Conservation (phyloP, 1,139 yeast species). For the Yamadazyma epiphylla region DNA sequence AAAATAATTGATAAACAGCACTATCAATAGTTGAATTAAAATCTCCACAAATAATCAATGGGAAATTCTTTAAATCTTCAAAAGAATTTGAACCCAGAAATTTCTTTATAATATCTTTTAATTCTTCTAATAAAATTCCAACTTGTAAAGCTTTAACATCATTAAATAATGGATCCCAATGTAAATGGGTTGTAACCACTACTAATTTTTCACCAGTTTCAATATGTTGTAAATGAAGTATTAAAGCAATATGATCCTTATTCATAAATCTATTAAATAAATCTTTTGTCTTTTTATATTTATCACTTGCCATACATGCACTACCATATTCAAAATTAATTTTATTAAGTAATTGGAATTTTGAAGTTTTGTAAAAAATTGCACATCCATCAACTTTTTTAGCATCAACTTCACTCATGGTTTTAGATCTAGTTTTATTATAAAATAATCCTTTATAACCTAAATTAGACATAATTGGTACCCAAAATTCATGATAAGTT, state of each 20-base stretch:
- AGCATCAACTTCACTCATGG: constrained; percentile 80
- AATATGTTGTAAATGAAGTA: constrained; percentile 72
- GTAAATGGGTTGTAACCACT: constrained; percentile 89
- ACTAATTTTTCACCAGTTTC: constrained; percentile 70
- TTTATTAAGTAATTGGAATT: constrained; percentile 69
- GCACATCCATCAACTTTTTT: constrained; percentile 98
- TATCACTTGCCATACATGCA: constrained; percentile 83
- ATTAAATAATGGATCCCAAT: constrained; percentile 96
- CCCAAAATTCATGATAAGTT: constrained; percentile 84
- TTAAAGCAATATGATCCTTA: constrained; percentile 87
- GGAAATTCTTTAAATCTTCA: constrained; percentile 61
- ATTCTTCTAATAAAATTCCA: constrained; percentile 84
- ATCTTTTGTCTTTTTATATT: constrained; percentile 90
- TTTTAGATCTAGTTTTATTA: constrained; percentile 88
- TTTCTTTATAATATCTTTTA: constrained; percentile 60
- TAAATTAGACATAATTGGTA: constrained; percentile 61
- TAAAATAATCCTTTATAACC: constrained; percentile 84
- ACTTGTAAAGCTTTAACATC: constrained; percentile 97
- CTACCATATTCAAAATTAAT: constrained; percentile 82
- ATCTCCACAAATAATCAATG: constrained; percentile 89
- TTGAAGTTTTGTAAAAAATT: constrained; percentile 67
- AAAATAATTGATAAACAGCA: constrained; percentile 88
- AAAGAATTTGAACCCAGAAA: constrained; percentile 41
- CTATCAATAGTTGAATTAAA: constrained; percentile 84
- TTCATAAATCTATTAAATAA: constrained; percentile 94